Evolutionary conservation across 1,284 basidiomycete species (phyloP).

Genomic region (Ceratorhiza oryzae-sativae): DNA sequence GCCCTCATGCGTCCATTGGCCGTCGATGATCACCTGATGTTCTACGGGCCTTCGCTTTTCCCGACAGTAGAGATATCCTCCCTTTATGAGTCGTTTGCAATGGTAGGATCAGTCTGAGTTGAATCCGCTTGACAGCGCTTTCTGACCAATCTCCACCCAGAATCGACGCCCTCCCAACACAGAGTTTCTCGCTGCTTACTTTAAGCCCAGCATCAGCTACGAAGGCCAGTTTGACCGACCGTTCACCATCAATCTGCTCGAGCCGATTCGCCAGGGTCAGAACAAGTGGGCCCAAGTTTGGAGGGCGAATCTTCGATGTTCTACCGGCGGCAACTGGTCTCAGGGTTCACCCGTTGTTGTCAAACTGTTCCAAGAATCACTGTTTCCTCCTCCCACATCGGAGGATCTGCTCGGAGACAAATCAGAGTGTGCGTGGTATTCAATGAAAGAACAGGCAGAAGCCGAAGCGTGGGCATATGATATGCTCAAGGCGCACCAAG

Average conservation of each 20-base stretch:
- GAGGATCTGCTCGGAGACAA: slow-evolving; percentile 35
- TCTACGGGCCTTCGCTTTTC: slow-evolving; percentile 38
- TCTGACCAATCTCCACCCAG: slow-evolving; percentile 36
- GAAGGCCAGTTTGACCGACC: slow-evolving; percentile 34
- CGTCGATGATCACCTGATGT: slow-evolving; percentile 38
- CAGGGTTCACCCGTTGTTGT: slow-evolving; percentile 31
- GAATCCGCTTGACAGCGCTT: neutral
- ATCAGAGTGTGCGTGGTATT: slow-evolving; percentile 39
- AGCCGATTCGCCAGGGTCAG: slow-evolving; percentile 38
- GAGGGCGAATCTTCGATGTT: slow-evolving; percentile 38
- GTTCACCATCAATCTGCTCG: slow-evolving; percentile 36
- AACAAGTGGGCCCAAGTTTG: slow-evolving; percentile 39
- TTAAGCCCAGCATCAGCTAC: slow-evolving; percentile 28
- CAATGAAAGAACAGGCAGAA: slow-evolving; percentile 39
- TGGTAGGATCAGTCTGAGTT: slow-evolving; percentile 25
- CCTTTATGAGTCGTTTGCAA: slow-evolving; percentile 34
- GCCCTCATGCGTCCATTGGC: slow-evolving; percentile 25
- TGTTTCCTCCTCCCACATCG: slow-evolving; percentile 38
- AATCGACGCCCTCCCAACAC: slow-evolving; percentile 31
- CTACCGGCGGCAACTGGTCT: slow-evolving; percentile 31
- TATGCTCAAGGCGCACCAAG: slow-evolving; percentile 36
- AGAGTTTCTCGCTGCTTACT: slow-evolving; percentile 35
- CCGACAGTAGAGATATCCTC: slow-evolving; percentile 37
- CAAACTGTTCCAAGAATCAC: slow-evolving; percentile 37
- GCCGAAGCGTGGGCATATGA: slow-evolving; percentile 39